These are phyloP conservation scores for Artemisia argyi DNA, from an alignment of 129 eudicot genomes.

Conservation along the genomic window DNA sequence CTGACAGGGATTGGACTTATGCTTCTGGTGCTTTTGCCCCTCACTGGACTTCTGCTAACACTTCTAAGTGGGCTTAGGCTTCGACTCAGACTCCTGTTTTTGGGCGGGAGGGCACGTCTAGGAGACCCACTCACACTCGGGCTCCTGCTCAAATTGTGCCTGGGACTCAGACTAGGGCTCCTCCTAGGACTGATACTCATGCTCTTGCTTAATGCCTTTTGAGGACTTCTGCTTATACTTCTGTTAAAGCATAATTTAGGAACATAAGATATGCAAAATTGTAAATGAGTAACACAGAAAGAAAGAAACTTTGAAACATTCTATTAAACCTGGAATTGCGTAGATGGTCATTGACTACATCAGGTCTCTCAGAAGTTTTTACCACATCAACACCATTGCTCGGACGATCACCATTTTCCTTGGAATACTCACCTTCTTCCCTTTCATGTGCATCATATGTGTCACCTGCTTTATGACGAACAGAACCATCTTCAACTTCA, in stretches of 20 bases:
- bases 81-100: conserved; percentile 38
- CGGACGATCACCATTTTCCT: conserved; percentile 69
- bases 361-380: conserved; percentile 57
- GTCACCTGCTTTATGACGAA: conserved; percentile 39
- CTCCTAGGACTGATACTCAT: conserved; percentile 82
- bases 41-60: conserved; percentile 59
- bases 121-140: conserved; percentile 67
- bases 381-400: conserved; percentile 60
- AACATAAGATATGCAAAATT: conserved; percentile 20
- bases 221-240: conserved; percentile 74
- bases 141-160: conserved; percentile 48
- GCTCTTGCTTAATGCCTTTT: conserved; percentile 72
- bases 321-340: conserved; percentile 66
- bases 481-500: conserved; percentile 48
- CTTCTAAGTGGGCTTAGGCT: conserved; percentile 49
- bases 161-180: conserved; percentile 54
- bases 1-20: conserved; percentile 50
- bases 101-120: conserved; percentile 27
- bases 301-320: background rate
- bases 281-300: conserved; percentile 6
- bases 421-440: conserved; percentile 73
- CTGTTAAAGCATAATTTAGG: conserved; percentile 40
- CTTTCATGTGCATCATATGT: conserved; percentile 49
- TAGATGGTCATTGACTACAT: conserved; percentile 70
- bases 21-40: conserved; percentile 43